Conservation (phyloP, 257 asterid species). For the Pogostemon cablin region DNA sequence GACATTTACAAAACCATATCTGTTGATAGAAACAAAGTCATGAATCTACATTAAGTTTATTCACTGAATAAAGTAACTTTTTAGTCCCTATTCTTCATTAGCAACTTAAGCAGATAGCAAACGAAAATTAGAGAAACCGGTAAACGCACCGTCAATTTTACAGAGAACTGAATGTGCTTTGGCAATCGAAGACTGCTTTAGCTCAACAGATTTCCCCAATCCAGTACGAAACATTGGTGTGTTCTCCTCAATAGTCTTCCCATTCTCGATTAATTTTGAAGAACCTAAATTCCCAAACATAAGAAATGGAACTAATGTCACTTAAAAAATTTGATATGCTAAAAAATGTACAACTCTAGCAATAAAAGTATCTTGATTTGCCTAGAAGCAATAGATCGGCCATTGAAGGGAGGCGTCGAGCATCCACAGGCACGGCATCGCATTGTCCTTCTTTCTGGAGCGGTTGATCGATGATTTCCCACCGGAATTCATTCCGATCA, state of each 20-base stretch:
- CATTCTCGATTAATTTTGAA: conserved; percentile 57
- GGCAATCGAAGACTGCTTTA: conserved; percentile 65
- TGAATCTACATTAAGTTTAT: neutral
- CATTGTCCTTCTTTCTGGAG: conserved; percentile 33
- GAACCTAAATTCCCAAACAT: conserved; percentile 41
- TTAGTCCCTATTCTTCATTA: neutral
- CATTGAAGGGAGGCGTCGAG: conserved; percentile 80
- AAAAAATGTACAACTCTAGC: neutral
- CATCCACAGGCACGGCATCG: conserved; percentile 36
- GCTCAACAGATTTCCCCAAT: conserved; percentile 59
- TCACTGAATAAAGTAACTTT: conserved; percentile 5
- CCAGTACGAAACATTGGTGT: conserved; percentile 64
- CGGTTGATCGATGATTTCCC: conserved; percentile 52
- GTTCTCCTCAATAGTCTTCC: conserved; percentile 36
- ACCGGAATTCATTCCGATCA: conserved; percentile 59
- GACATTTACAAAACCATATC: neutral
- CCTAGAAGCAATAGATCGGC: conserved; percentile 86
- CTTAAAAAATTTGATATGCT: neutral
- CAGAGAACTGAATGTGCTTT: conserved; percentile 72
- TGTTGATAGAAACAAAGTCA: neutral
- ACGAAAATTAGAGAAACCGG: conserved; percentile 12
- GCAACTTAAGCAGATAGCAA: conserved; percentile 1
- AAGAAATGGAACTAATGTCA: neutral
- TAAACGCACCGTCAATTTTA: conserved; percentile 37
- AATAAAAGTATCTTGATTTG: conserved; percentile 17